Evolutionary conservation across 2,329 filamentous ascomycete genomes (phyloP).

Genomic region (Trichophyton rubrum): DNA sequence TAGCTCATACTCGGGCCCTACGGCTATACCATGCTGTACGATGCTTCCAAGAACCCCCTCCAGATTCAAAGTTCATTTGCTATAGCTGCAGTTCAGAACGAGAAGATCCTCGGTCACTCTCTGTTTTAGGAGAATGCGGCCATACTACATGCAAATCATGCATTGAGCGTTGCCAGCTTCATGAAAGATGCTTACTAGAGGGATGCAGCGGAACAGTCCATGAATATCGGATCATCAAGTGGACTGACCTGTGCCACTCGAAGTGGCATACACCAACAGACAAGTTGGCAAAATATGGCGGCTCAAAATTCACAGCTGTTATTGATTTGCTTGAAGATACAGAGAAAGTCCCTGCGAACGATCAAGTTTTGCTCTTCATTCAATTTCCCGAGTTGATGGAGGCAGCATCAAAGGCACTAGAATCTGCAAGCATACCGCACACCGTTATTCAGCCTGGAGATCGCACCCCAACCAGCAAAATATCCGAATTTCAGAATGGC

Average conservation of each 20-base stretch:
- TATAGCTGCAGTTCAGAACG: conserved; percentile 21
- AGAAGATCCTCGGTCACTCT: conserved; percentile 22
- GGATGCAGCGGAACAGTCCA: conserved; percentile 32
- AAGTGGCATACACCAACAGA: conserved; percentile 14
- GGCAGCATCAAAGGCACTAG: conserved; percentile 22
- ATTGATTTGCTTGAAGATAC: conserved; percentile 31
- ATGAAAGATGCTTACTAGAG: conserved; percentile 28
- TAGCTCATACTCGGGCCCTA: conserved; percentile 23
- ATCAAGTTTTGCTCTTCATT: conserved; percentile 46
- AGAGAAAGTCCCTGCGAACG: conserved; percentile 25
- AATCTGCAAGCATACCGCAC: conserved; percentile 21
- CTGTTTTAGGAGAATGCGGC: conserved; percentile 39
- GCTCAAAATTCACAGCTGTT: conserved; percentile 39
- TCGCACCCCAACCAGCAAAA: conserved; percentile 21
- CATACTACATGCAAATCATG: conserved; percentile 40
- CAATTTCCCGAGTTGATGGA: conserved; percentile 39
- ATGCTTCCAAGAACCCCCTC: conserved; percentile 17
- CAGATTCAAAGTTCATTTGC: conserved; percentile 18
- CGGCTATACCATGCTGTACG: conserved; percentile 23
- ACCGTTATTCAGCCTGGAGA: conserved; percentile 27
- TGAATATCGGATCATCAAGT: conserved; percentile 31
- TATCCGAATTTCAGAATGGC: conserved; percentile 32
- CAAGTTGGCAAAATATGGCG: conserved; percentile 20
- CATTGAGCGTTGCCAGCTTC: conserved; percentile 14
- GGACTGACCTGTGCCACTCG: conserved; percentile 24